phyloP scores from a whole-genome alignment of 2,329 filamentous ascomycete species.

The Botrytis fragariae region DNA sequence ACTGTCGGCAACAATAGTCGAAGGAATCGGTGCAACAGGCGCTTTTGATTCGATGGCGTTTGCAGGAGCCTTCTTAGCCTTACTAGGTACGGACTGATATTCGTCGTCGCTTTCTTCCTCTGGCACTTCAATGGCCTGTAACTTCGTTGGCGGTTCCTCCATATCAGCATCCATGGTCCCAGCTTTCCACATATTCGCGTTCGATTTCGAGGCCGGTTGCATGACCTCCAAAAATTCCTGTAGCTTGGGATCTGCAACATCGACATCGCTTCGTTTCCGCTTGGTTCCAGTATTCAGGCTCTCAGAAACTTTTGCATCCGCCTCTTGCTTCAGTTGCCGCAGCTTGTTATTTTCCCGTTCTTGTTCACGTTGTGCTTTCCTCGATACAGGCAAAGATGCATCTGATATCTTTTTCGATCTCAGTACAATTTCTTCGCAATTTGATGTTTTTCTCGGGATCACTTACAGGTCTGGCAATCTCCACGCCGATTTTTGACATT shows the following conservation, averaged over 20 bases:
- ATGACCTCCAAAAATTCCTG: constrained; percentile 85
- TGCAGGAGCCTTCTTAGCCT: constrained; percentile 42
- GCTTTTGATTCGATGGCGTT: constrained; percentile 14
- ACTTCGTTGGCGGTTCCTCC: constrained; percentile 44
- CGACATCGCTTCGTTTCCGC: constrained; percentile 60
- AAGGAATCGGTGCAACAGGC: constrained; percentile 10
- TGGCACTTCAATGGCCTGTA: constrained; percentile 43
- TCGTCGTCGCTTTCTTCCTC: constrained; percentile 69
- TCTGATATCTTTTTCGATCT: constrained; percentile 38
- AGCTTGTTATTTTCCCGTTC: constrained; percentile 34
- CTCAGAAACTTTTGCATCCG: constrained; percentile 33
- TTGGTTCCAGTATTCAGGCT: constrained; percentile 50
- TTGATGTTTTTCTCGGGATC: not conserved
- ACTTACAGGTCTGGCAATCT: constrained; percentile 78
- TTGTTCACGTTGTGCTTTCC: constrained; percentile 41
- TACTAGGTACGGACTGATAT: constrained; percentile 64
- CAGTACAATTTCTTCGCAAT: not conserved
- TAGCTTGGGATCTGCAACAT: constrained; percentile 72
- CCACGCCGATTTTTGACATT: constrained; percentile 90
- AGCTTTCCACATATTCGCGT: constrained; percentile 61
- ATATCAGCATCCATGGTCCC: constrained; percentile 44
- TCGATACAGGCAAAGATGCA: constrained; percentile 39
- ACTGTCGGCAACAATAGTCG: constrained; percentile 27
- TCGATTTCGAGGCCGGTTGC: constrained; percentile 63
- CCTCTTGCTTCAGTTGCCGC: constrained; percentile 25